Conservation (phyloP, 805 yeast species). For the Candida argentea region DNA sequence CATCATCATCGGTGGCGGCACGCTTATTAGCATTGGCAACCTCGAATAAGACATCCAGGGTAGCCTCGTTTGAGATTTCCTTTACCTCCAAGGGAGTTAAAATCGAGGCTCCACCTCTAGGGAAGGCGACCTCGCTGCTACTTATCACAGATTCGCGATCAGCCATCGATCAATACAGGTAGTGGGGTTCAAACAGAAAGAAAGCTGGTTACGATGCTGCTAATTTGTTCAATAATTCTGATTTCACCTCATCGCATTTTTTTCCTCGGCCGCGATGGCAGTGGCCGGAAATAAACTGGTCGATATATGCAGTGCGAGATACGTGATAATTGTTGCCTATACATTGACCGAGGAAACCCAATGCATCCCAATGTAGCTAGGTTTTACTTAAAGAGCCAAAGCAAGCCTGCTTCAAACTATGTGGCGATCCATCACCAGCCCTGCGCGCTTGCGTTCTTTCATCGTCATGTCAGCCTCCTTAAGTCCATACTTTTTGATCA, state of each 20-base stretch:
- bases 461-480: constrained; percentile 4
- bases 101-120: constrained; percentile 91
- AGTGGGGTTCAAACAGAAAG: no score
- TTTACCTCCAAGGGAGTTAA: constrained; percentile 85
- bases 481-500: constrained; percentile 6
- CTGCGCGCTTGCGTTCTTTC: constrained; percentile 3
- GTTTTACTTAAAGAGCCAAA: no score
- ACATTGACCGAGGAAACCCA: no score
- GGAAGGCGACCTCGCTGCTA: constrained; percentile 57
- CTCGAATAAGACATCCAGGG: constrained; percentile 76
- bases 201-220: no score
- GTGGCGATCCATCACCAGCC: constrained; percentile 2
- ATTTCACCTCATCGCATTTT: no score
- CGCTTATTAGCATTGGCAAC: constrained; percentile 28
- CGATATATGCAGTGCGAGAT: no score
- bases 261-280: no score
- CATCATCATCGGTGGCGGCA: constrained; percentile 15
- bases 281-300: no score
- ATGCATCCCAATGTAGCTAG: no score
- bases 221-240: no score
- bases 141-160: constrained; percentile 18
- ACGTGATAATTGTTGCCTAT: no score
- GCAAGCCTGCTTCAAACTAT: neutral
- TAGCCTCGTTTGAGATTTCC: constrained; percentile 87
- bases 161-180: neutral